A percentile compares a stretch with the other conserved stretches of the same genome.
Conservation (phyloP, 2,329 filamentous ascomycete species). For the Fusarium musae region DNA sequence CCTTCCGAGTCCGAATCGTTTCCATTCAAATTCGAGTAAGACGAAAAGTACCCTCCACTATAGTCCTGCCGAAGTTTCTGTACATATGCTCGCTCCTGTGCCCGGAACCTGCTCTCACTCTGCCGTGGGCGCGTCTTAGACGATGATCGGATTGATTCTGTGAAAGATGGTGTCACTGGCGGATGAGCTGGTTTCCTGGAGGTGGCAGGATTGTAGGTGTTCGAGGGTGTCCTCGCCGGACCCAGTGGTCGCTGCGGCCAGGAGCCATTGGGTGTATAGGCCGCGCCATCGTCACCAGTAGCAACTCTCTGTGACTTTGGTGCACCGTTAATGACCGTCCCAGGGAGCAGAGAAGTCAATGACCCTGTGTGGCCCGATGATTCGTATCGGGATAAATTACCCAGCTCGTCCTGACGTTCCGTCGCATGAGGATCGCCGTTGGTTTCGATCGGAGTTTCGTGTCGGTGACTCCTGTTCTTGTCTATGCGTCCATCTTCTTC, state of each 20-base stretch:
- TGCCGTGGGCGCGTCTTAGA: conserved; percentile 62
- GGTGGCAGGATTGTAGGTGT: conserved; percentile 79
- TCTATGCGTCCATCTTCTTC: conserved; percentile 58
- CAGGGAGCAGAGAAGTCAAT: conserved; percentile 55
- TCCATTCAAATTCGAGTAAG: conserved; percentile 69
- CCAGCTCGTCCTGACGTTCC: conserved; percentile 62
- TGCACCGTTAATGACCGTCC: conserved; percentile 55
- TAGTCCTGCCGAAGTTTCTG: conserved; percentile 86
- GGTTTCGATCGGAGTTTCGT: conserved; percentile 40
- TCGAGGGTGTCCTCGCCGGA: conserved; percentile 79
- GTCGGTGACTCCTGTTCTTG: conserved; percentile 54
- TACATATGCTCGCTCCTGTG: conserved; percentile 91
- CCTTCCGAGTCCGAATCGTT: conserved; percentile 90
- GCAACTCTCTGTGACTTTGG: conserved; percentile 54
- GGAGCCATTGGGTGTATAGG: conserved; percentile 46
- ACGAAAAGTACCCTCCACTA: conserved; percentile 74
- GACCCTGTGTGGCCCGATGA: conserved; percentile 53
- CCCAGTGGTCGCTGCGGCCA: conserved; percentile 74
- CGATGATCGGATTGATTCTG: conserved; percentile 60
- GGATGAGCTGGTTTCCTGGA: conserved; percentile 60
- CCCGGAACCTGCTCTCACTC: conserved; percentile 59
- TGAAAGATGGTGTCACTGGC: conserved; percentile 55
- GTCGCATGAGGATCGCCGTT: conserved; percentile 56
- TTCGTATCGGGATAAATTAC: conserved; percentile 59
- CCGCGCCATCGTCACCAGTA: conserved; percentile 43